Base-by-base conservation (phyloP, 1,284 basidiomycete species). In the Cystobasidium sp. region DNA sequence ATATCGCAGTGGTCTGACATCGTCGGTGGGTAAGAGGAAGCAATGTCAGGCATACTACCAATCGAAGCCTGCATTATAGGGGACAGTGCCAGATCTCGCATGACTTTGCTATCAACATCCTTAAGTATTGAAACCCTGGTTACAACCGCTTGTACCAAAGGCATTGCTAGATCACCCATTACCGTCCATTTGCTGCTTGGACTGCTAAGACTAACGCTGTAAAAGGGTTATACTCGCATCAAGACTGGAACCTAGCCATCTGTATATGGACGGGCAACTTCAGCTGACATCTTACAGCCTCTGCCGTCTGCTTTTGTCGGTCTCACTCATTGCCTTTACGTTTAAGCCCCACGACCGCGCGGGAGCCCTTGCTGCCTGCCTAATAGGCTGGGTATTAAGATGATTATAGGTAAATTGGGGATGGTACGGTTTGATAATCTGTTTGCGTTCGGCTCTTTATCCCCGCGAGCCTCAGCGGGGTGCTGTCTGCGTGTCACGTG, bases 261-360 rank as follows among this genome's bases (percentile, higher is more conserved):
- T 52, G 51, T 52, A 20, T 52, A 52, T 52, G 18, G 51, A 52
- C 18, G 51, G 51, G 51, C 51, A 52, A 52, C 10, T 52, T 52
- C n/a, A 52, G 16, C 51, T 52, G 18, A n/a, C 22, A 20, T 20
- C 7, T 52, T 52, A 52, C 51, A 52, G 51, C 51, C 51, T 52
- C 51, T 52, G 51, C 51, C 51, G n/a, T 52, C 51, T 52, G 51
- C 51, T 10, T 52, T 18, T 52, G 51, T 20, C 16, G 18, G 51
- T 52, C 51, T 52, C 51, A 52, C n/a, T n/a, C n/a, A n/a, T 52
- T 9, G 51, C 22, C 51, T 52, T 52, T 52, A 52, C 51, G 51
- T 52, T 52, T n/a, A 52, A 52, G 51, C 51, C 6, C 51, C n/a
- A 52, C 16, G 16, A 52, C 51, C 51, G 51, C 10, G 22, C 16